Evolutionary conservation across 1,139 yeast species (phyloP).

Genomic region (Nakaseomyces sp.): DNA sequence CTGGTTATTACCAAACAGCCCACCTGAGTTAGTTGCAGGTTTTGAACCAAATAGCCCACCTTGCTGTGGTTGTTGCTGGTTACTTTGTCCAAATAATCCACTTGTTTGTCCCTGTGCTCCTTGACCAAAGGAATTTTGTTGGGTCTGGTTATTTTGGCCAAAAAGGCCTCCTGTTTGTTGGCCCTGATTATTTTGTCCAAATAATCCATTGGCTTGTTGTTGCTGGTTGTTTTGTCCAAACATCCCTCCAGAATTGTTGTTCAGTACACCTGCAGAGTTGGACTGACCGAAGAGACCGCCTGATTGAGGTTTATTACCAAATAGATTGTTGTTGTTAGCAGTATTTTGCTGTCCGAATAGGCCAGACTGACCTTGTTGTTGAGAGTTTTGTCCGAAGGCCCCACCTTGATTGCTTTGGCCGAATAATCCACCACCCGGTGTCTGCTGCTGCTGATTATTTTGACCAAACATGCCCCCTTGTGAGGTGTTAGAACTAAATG

Average conservation of each 20-base stretch:
- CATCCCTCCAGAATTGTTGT: conserved; percentile 6
- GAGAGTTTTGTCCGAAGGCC: conserved; percentile 36
- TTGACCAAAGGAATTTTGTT: conserved; percentile 8
- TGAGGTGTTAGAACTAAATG: conserved; percentile 15
- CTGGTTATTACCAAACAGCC: conserved; percentile 28
- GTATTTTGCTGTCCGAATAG: conserved; percentile 17
- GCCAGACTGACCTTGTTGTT: conserved; percentile 28
- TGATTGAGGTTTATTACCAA: conserved; percentile 6
- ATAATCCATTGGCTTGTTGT: conserved; percentile 13
- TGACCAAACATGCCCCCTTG: conserved; percentile 21
- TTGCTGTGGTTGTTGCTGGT: conserved; percentile 7
- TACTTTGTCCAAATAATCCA: conserved; percentile 25
- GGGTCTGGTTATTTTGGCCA: conserved; percentile 12
- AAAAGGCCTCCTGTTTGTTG: conserved; percentile 20
- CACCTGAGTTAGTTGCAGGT: conserved; percentile 21
- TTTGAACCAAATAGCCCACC: conserved; percentile 21
- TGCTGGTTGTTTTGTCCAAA: conserved; percentile 10
- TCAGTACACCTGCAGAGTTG: conserved; percentile 28
- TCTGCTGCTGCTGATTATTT: conserved; percentile 13
- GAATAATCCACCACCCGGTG: conserved; percentile 16
- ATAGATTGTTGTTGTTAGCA: background rate
- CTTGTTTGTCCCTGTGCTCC: conserved; percentile 11
- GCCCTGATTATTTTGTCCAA: conserved; percentile 8
- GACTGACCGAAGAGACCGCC: conserved; percentile 27
- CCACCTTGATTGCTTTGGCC: conserved; percentile 25